A percentile compares a stretch with the other conserved stretches of the same genome.
Conservation (phyloP, 2,329 filamentous ascomycete genomes). For the Plectosphaerella sp. region DNA sequence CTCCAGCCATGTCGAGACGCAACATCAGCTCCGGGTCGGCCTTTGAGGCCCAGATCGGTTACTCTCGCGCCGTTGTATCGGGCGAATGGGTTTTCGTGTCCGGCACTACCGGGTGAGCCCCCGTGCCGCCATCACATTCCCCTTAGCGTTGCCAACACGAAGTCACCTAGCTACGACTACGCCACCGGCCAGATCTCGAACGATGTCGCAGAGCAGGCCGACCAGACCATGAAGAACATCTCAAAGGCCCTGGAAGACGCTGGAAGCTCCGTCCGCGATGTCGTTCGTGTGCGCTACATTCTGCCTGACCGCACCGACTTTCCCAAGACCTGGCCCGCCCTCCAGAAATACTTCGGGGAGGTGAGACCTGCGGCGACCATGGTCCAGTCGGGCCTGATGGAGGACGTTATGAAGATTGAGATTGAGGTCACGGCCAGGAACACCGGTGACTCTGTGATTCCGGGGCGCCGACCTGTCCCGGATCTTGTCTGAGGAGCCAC, state of each 20-base stretch:
- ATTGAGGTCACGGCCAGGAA: constrained; percentile 36
- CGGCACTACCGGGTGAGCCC: constrained; percentile 45
- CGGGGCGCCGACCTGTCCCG: background rate
- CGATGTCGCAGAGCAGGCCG: constrained; percentile 41
- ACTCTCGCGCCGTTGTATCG: constrained; percentile 47
- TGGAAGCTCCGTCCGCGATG: constrained; percentile 35
- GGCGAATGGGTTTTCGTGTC: constrained; percentile 50
- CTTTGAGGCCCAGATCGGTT: constrained; percentile 50
- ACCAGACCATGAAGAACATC: constrained; percentile 46
- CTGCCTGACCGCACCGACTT: constrained; percentile 44
- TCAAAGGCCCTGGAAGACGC: constrained; percentile 38
- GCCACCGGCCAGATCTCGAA: constrained; percentile 37
- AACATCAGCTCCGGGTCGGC: constrained; percentile 45
- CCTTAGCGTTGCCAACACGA: background rate
- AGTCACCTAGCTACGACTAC: constrained; percentile 43
- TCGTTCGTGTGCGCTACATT: constrained; percentile 49
- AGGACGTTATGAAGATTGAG: constrained; percentile 41
- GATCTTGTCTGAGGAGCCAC: background rate
- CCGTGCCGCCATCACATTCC: background rate
- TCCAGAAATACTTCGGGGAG: constrained; percentile 43
- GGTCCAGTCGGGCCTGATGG: constrained; percentile 45
- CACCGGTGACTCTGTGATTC: background rate
- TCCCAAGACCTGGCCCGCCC: constrained; percentile 41
- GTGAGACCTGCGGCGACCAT: constrained; percentile 51
- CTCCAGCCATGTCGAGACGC: constrained; percentile 23